Evolutionary conservation across 2,329 filamentous ascomycete species (phyloP), one percentile per base, ranked within the genome.

Genomic region (Diaporthe velutina): DNA sequence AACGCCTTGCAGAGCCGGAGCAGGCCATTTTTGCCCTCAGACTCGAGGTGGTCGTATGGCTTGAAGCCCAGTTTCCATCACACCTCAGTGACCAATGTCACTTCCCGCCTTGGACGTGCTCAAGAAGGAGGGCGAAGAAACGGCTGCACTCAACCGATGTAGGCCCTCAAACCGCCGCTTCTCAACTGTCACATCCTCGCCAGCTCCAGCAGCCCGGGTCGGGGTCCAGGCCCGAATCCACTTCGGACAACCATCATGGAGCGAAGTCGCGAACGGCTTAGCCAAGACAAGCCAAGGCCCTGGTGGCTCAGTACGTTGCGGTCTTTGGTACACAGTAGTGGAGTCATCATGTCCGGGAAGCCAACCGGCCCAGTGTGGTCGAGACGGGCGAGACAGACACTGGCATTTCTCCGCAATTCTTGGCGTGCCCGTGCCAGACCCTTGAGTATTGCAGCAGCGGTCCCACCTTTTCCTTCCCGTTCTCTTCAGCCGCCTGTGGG

Each of bases 21-120:
- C 15, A 78, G 58, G 15, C 57, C 45, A 2, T 74, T 30, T 30
- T 74, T 70, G 19, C 71, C 64, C 5, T 68, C 72, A 58, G 58
- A 17, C 25, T 68, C 66, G 35, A 76, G 52, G 35, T 73, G 60
- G 3, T 73, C 74, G 35, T 70, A 64, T 10, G 74, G 74, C 38
- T 74, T 72, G 38, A 76, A 50, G 13, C 35, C 42, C 28, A 10
- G 13, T 45, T 3, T 38, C 42, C 40, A 6, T n/a, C 9, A 33
- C 28, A 13, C 22, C 19, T 35, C 2, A 5, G 13, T 12, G 25
- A 19, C 61, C 42, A 17, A 38, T 22, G 22, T 25, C 61, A 25
- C 10, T 22, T 48, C 42, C 15, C 12, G 9, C 10, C 42, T 28
- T 19, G 12, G n/a, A 42, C 30, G 58, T 25, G 28, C 55, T 13